These are phyloP conservation scores for Actinidia polygama DNA, from an alignment of 179 eudicot genomes.

Conservation along the genomic window DNA sequence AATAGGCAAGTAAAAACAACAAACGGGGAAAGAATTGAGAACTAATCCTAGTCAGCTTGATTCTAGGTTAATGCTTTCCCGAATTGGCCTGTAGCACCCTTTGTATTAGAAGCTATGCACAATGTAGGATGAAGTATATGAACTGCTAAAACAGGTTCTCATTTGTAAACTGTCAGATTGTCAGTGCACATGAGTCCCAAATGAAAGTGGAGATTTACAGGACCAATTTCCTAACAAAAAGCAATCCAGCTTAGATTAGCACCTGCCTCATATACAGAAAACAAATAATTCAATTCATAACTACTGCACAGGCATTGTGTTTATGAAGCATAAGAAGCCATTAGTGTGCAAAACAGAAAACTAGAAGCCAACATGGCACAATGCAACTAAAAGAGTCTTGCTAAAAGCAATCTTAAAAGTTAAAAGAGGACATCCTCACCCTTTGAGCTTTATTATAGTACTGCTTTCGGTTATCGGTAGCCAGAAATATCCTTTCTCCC, in stretches of 20 bases:
- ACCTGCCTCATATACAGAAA: neutral
- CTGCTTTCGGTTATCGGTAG: conserved; percentile 80
- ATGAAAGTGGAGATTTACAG: neutral
- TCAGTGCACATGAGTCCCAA: conserved; percentile 5
- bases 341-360: neutral
- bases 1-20: neutral
- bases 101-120: neutral
- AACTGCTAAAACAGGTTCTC: conserved; percentile 2
- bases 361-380: neutral
- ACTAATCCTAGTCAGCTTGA: neutral
- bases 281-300: neutral
- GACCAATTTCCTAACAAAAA: neutral
- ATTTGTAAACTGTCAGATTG: neutral
- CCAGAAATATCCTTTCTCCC: conserved; percentile 93
- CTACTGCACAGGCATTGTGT: neutral
- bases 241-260: conserved; percentile 1
- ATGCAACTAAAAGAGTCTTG: neutral
- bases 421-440: conserved; percentile 41
- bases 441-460: conserved; percentile 82
- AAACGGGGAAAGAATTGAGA: neutral
- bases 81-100: conserved; percentile 1
- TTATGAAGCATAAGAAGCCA: conserved; percentile 4
- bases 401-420: neutral
- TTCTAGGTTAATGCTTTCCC: conserved; percentile 1
- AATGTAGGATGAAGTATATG: neutral